Evolutionary conservation across 306 rosid genomes (phyloP).

Genomic region (Quercus gilva): DNA sequence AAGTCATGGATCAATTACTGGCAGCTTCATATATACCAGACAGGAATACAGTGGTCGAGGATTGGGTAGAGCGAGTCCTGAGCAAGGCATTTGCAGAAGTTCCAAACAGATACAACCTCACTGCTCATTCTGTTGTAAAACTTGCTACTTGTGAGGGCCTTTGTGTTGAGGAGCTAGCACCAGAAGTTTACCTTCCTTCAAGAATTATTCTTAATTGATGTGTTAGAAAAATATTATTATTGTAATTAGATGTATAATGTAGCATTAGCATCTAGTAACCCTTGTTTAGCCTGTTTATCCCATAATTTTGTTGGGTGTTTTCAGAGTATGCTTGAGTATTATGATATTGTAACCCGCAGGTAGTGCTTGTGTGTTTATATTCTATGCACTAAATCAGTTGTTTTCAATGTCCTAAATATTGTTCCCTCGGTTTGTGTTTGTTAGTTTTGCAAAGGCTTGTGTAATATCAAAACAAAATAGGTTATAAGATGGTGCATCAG

Average conservation of each 20-base stretch:
- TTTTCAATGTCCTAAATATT: constrained; percentile 12
- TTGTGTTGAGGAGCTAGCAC: constrained; percentile 40
- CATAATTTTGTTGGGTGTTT: constrained; percentile 48
- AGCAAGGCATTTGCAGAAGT: constrained; percentile 56
- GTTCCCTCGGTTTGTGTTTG: constrained; percentile 23
- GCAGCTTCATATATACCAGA: constrained; percentile 67
- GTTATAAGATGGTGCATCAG: too few species aligned
- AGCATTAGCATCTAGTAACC: constrained; percentile 47
- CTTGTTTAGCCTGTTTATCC: constrained; percentile 43
- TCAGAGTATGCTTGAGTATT: constrained; percentile 40
- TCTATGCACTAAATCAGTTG: constrained; percentile 26
- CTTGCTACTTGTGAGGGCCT: constrained; percentile 43
- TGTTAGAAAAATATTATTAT: constrained; percentile 12
- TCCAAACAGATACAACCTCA: constrained; percentile 41
- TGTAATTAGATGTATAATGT: constrained; percentile 44
- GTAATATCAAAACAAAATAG: constrained; percentile 8
- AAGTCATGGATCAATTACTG: constrained; percentile 64
- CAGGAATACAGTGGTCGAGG: constrained; percentile 50
- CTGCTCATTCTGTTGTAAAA: constrained; percentile 46
- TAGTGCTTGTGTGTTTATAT: constrained; percentile 41
- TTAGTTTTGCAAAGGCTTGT: not conserved
- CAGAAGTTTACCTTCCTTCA: constrained; percentile 50
- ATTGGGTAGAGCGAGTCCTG: constrained; percentile 76
- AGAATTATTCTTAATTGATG: constrained; percentile 54
- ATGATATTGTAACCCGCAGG: constrained; percentile 35